Percentiles rank a stretch among this genome's conserved stretches.
phyloP scores from a whole-genome alignment of 306 rosid genomes.

The Vigna angularis region DNA sequence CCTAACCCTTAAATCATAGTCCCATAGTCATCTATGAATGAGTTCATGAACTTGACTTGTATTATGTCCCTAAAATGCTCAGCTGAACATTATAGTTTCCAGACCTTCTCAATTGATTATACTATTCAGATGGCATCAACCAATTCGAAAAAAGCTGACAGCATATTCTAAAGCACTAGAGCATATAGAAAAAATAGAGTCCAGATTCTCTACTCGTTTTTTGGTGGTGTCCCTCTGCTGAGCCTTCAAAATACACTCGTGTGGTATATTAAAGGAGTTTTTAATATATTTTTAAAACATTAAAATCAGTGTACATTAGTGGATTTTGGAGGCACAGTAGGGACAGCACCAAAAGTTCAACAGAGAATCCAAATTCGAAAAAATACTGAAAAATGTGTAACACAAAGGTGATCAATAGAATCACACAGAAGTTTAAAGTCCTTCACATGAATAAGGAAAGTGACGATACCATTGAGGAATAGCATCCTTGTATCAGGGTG shows the following conservation, averaged over 20 bases:
- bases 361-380: too few relatives aligned
- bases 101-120: background rate
- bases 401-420: slow-evolving; percentile 32
- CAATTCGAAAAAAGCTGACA: slow-evolving; percentile 16
- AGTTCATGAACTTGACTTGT: background rate
- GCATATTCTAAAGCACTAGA: slow-evolving; percentile 22
- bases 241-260: too few relatives aligned
- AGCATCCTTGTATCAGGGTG: slow-evolving; percentile 93
- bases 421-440: slow-evolving; percentile 31
- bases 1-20: slow-evolving; percentile 3
- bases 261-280: too few relatives aligned
- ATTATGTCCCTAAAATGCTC: slow-evolving; percentile 18
- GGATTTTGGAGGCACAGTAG: too few relatives aligned
- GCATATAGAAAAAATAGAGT: slow-evolving; percentile 19
- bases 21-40: slow-evolving; percentile 18
- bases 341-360: too few relatives aligned
- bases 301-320: too few relatives aligned
- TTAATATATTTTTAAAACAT: too few relatives aligned
- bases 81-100: slow-evolving; percentile 25
- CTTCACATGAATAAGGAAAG: slow-evolving; percentile 43
- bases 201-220: too few relatives aligned
- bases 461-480: slow-evolving; percentile 80
- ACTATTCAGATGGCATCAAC: slow-evolving; percentile 27
- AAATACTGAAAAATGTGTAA: background rate
- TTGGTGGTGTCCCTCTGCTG: too few relatives aligned